Percentiles rank a stretch among this genome's conserved stretches.
phyloP scores from a whole-genome alignment of 1,139 yeast species.

The Taphrina betulina region DNA sequence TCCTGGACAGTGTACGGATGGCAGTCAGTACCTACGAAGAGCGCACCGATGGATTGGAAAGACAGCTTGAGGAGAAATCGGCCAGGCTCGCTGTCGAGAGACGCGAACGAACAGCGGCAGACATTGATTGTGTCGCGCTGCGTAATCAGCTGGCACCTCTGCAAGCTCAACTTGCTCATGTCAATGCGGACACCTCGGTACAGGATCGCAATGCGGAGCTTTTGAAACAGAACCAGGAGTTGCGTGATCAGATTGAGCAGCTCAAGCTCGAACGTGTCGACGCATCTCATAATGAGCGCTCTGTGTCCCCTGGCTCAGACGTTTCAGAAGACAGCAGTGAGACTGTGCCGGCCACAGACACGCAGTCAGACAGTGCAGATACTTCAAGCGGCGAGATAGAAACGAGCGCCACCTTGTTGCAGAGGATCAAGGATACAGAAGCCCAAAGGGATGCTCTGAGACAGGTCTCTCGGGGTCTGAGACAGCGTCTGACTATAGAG shows the following conservation, averaged over 20 bases:
- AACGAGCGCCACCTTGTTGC: slow-evolving; percentile 6
- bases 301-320: background rate
- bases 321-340: background rate
- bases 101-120: slow-evolving; percentile 7
- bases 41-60: slow-evolving; percentile 8
- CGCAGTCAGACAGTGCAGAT: too few species aligned
- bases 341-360: background rate
- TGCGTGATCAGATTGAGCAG: background rate
- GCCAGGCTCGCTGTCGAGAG: slow-evolving; percentile 5
- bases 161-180: background rate
- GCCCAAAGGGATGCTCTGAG: slow-evolving; percentile 37
- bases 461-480: slow-evolving; percentile 36
- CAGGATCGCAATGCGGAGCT: background rate
- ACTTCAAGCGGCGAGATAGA: too few species aligned
- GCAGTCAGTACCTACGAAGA: slow-evolving; percentile 23
- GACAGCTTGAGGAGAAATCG: slow-evolving; percentile 14
- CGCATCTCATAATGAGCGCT: background rate
- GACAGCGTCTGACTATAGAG: slow-evolving; percentile 35
- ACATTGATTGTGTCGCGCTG: slow-evolving; percentile 20
- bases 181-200: background rate
- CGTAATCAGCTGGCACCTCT: slow-evolving; percentile 5
- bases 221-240: background rate
- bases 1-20: slow-evolving; percentile 11
- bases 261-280: slow-evolving; percentile 1
- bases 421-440: slow-evolving; percentile 34